These are phyloP conservation scores for Santalum album DNA, from an alignment of 164 flowering plant species.

Conservation along the genomic window DNA sequence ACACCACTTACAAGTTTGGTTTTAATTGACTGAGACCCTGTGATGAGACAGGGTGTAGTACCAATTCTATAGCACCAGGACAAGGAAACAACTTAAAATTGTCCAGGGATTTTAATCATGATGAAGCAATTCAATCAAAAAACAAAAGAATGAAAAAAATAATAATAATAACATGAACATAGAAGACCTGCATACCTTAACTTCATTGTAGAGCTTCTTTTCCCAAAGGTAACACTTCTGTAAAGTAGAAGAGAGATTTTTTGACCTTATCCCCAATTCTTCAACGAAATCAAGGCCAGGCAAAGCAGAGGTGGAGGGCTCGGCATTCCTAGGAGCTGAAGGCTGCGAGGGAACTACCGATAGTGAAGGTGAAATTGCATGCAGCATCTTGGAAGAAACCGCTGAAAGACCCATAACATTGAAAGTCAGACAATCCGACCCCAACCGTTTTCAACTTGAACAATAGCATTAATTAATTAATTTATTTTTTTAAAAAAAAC, in stretches of 20 bases:
- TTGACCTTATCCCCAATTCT: constrained; percentile 31
- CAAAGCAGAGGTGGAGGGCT: constrained; percentile 28
- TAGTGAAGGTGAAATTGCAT: constrained; percentile 55
- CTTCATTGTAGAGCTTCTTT: constrained; percentile 89
- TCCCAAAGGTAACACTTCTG: constrained; percentile 88
- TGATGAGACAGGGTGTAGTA: too few relatives aligned
- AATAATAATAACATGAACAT: neutral
- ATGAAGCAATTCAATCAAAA: too few relatives aligned
- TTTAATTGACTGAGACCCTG: too few relatives aligned
- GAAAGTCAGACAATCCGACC: neutral
- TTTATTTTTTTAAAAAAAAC: too few relatives aligned
- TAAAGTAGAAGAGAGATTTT: constrained; percentile 67
- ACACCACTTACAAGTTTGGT: too few relatives aligned
- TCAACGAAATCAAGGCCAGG: constrained; percentile 33
- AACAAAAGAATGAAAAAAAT: neutral
- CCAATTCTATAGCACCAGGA: too few relatives aligned
- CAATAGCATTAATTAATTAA: too few relatives aligned
- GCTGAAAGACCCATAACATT: constrained; percentile 7
- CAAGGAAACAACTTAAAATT: too few relatives aligned
- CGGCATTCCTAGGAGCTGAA: too few relatives aligned
- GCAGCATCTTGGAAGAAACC: constrained; percentile 80
- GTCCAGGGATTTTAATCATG: too few relatives aligned
- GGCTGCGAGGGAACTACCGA: constrained; percentile 46
- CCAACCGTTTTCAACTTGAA: too few relatives aligned
- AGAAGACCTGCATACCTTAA: constrained; percentile 42